Conservation (phyloP, 257 asterid species). For the Nemophila menziesii region DNA sequence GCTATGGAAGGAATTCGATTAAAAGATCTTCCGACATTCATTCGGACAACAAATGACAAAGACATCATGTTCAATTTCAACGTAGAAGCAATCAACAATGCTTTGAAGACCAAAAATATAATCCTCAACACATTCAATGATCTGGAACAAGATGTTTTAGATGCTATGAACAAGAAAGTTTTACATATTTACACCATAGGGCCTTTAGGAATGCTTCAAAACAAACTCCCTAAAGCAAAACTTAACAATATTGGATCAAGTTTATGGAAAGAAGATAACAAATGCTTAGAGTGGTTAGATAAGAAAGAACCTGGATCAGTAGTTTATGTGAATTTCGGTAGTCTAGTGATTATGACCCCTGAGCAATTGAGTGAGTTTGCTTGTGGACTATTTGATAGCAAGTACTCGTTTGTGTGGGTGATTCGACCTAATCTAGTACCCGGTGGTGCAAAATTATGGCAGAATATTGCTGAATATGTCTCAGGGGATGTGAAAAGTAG, state of each 20-base stretch:
- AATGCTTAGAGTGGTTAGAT: constrained; percentile 28
- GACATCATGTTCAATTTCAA: constrained; percentile 31
- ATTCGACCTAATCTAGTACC: constrained; percentile 30
- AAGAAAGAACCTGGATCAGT: constrained; percentile 20
- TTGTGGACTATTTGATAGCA: constrained; percentile 32
- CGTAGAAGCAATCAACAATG: constrained; percentile 14
- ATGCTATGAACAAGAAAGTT: constrained; percentile 17
- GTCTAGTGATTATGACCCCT: constrained; percentile 22
- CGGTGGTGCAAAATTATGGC: constrained; percentile 18
- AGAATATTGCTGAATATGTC: constrained; percentile 15
- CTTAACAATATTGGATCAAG: constrained; percentile 13
- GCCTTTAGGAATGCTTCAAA: constrained; percentile 15
- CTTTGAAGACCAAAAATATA: constrained; percentile 12
- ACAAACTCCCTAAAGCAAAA: constrained; percentile 2
- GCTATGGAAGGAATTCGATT: constrained; percentile 21
- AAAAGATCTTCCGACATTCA: constrained; percentile 28
- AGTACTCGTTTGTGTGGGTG: constrained; percentile 30
- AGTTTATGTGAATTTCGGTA: constrained; percentile 31
- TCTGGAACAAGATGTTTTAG: constrained; percentile 24
- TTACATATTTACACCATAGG: constrained; percentile 26
- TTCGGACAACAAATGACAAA: constrained; percentile 16
- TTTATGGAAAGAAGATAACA: constrained; percentile 29
- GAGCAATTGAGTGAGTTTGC: constrained; percentile 29
- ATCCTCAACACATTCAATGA: constrained; percentile 32
- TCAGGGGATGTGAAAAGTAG: constrained; percentile 18